Evolutionary conservation across 805 yeast species (phyloP), one percentile per base, ranked within the genome.

Genomic region (Candida stauntonica): DNA sequence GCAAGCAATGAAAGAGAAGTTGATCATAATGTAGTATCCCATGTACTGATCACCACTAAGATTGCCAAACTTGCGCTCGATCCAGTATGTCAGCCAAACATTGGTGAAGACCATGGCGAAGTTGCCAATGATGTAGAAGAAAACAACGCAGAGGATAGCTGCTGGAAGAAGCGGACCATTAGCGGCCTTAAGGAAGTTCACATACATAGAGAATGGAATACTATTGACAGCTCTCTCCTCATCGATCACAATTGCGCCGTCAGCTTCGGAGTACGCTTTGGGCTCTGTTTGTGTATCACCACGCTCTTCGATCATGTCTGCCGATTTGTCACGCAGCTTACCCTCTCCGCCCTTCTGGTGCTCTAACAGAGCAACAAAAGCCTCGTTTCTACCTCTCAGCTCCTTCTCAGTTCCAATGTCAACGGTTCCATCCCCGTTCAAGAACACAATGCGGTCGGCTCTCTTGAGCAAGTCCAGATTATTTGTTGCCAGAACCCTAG

Each of bases 401-500:
- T 81, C 80, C 0, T 65, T 70, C 17, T 74, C 63, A 1, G 84
- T 70, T 12, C 89, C 95, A 26, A 73, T 57, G 34, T 72, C 74
- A 18, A 81, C 62, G 0, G 86, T 79, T 37, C 79, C 81, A 19
- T 83, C 79, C 19, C 50, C 47, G 42, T 76, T 73, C 48, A 86
- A 61, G 44, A 81, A 86, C 8, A 86, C 66, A 28, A 86, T 63
- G 33, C 79, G 67, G 55, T 81, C 85, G 6, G 94, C 91, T 35
- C 69, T 63, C 12, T 73, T 70, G 39, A 86, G 70, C 41, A 86
- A 63, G 7, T 83, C 73, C 38, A 86, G 64, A 55, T 87, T 94
- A 58, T 86, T 95, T 0, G 95, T 86, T 4, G 94, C 93, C 52
- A 86, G 64, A 9, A 91, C 96, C 46, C 91, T 70, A 0, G 95